These are phyloP conservation scores for Macrophomina pseudophaseolina DNA, from an alignment of 2,329 filamentous ascomycete genomes.

Conservation along the genomic window DNA sequence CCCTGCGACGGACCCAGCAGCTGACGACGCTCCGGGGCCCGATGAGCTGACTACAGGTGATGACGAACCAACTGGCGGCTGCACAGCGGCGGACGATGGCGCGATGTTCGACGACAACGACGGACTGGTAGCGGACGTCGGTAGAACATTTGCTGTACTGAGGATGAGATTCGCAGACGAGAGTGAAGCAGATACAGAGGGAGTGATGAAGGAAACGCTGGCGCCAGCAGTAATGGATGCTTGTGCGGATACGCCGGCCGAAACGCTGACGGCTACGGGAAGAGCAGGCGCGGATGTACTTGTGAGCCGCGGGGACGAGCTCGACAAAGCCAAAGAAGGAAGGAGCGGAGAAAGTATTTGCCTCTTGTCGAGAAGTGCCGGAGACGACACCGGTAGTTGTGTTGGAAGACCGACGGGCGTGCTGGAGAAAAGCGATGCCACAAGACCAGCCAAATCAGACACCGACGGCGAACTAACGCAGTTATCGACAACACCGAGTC, in stretches of 20 bases:
- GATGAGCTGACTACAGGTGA: neutral
- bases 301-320: neutral
- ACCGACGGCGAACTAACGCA: neutral
- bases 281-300: neutral
- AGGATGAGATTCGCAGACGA: neutral
- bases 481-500: neutral
- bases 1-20: neutral
- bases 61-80: neutral
- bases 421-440: neutral
- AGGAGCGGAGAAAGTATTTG: neutral
- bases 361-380: neutral
- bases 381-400: neutral
- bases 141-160: no score
- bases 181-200: neutral
- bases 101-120: no score
- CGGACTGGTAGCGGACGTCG: no score
- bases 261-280: slow-evolving; percentile 14
- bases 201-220: slow-evolving; percentile 6
- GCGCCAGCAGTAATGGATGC: neutral
- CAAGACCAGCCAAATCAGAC: neutral
- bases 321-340: neutral
- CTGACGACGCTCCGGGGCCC: neutral
- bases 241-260: neutral
- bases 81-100: neutral
- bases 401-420: neutral